These are phyloP conservation scores for Penstemon newberryi DNA, from an alignment of 257 asterid genomes.

Conservation along the genomic window DNA sequence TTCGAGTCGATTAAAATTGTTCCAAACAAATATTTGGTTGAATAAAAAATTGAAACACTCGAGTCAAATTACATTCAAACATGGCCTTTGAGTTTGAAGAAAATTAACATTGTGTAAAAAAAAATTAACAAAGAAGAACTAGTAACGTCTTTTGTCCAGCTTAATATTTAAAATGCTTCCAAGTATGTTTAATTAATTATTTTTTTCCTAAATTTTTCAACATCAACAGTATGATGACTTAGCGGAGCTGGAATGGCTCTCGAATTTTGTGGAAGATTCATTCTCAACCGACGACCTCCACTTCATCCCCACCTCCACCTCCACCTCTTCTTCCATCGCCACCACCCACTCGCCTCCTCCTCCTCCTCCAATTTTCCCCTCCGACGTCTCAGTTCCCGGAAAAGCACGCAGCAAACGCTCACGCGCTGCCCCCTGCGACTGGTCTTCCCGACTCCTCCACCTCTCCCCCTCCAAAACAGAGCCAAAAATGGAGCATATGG, in stretches of 20 bases:
- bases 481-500: slow-evolving; percentile 34
- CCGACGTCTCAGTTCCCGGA: slow-evolving; percentile 50
- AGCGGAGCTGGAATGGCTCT: slow-evolving; percentile 66
- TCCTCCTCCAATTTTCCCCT: slow-evolving; percentile 26
- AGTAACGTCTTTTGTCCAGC: neutral
- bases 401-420: slow-evolving; percentile 66
- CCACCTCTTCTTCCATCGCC: slow-evolving; percentile 9
- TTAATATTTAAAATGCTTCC: neutral
- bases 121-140: neutral
- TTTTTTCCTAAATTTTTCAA: neutral
- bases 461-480: slow-evolving; percentile 18
- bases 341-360: neutral
- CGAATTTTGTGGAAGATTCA: slow-evolving; percentile 62
- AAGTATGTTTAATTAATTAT: neutral
- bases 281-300: slow-evolving; percentile 47
- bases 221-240: slow-evolving; percentile 49
- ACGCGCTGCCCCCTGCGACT: slow-evolving; percentile 57
- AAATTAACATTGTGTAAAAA: neutral
- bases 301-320: slow-evolving; percentile 37
- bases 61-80: no score
- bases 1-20: no score
- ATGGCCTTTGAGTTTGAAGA: no score
- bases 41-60: no score
- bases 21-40: no score
- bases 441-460: slow-evolving; percentile 52